Percentiles rank a stretch among this genome's conserved stretches.
phyloP scores from a whole-genome alignment of 2,329 filamentous ascomycete species.

The Exophiala spinifera region DNA sequence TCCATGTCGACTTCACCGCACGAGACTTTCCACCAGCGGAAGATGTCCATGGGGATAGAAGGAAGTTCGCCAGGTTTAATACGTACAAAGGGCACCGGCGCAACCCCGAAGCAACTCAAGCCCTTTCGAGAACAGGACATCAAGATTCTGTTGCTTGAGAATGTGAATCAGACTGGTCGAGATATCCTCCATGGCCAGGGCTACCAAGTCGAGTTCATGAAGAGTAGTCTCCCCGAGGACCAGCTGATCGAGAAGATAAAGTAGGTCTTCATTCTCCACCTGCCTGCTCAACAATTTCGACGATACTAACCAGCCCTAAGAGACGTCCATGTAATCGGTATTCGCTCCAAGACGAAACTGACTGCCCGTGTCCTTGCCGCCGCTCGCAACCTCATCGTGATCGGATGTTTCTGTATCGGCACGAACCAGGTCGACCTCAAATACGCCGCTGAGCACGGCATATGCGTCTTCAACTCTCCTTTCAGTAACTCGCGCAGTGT shows the following conservation, averaged over 20 bases:
- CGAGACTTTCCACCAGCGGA: slow-evolving; percentile 59
- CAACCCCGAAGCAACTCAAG: slow-evolving; percentile 72
- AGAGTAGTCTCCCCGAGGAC: slow-evolving; percentile 85
- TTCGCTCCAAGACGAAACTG: slow-evolving; percentile 96
- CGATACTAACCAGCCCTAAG: slow-evolving; percentile 43
- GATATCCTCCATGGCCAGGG: slow-evolving; percentile 81
- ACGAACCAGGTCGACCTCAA: slow-evolving; percentile 92
- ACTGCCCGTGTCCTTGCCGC: slow-evolving; percentile 78
- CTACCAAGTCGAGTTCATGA: slow-evolving; percentile 91
- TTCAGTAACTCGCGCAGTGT: slow-evolving; percentile 98
- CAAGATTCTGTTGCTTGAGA: slow-evolving; percentile 92
- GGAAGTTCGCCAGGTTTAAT: slow-evolving; percentile 40
- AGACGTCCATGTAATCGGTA: slow-evolving; percentile 94
- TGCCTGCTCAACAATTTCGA: slow-evolving; percentile 1
- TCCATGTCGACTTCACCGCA: slow-evolving; percentile 73
- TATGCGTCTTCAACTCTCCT: slow-evolving; percentile 98
- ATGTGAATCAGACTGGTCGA: slow-evolving; percentile 86
- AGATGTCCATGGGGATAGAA: slow-evolving; percentile 34
- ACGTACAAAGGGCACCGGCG: slow-evolving; percentile 43
- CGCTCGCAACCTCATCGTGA: slow-evolving; percentile 90
- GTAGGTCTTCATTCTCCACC: slow-evolving; percentile 46
- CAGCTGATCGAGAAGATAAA: slow-evolving; percentile 95
- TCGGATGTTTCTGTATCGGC: slow-evolving; percentile 98
- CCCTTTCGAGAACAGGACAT: slow-evolving; percentile 95
- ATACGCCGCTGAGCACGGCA: slow-evolving; percentile 77